Percentiles rank a stretch among this genome's conserved stretches.
Evolutionary conservation across 441 rosid species (phyloP).

Genomic region (Jatropha multifida): DNA sequence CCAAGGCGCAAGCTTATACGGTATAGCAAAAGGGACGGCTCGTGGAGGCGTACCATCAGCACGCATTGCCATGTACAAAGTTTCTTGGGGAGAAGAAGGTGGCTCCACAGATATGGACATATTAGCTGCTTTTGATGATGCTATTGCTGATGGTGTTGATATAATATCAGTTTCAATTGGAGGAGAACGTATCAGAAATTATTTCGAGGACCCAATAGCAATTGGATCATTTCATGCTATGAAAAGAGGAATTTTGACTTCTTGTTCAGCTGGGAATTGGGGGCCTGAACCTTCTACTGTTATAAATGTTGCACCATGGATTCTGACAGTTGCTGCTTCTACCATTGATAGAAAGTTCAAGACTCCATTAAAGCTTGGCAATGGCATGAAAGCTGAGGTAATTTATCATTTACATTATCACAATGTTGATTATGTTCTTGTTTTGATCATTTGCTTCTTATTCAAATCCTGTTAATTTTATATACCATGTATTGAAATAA

Average conservation of each 20-base stretch:
- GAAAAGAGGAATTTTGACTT: slow-evolving; percentile 51
- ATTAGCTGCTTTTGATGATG: slow-evolving; percentile 77
- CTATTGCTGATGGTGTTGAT: slow-evolving; percentile 70
- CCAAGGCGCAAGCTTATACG: slow-evolving; percentile 44
- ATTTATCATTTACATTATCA: too few relatives aligned
- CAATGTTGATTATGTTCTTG: too few relatives aligned
- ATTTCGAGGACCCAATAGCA: slow-evolving; percentile 58
- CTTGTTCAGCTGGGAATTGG: slow-evolving; percentile 73
- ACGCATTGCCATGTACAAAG: slow-evolving; percentile 68
- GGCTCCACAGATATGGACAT: slow-evolving; percentile 72
- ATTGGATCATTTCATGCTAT: slow-evolving; percentile 71
- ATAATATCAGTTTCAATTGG: slow-evolving; percentile 72
- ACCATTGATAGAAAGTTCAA: slow-evolving; percentile 55
- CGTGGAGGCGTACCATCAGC: slow-evolving; percentile 69
- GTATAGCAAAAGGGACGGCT: slow-evolving; percentile 46
- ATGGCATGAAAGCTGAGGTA: neutral
- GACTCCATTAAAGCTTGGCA: neutral
- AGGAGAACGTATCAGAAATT: slow-evolving; percentile 32
- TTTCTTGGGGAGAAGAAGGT: slow-evolving; percentile 48
- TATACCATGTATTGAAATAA: too few relatives aligned
- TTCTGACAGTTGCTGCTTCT: slow-evolving; percentile 71
- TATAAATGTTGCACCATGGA: slow-evolving; percentile 73
- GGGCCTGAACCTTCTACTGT: slow-evolving; percentile 58
- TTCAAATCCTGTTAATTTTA: too few relatives aligned
- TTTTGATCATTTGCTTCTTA: too few relatives aligned